Evolutionary conservation across 192 early-diverging fungal genomes (phyloP).

Genomic region (Umbelopsis sp.): DNA sequence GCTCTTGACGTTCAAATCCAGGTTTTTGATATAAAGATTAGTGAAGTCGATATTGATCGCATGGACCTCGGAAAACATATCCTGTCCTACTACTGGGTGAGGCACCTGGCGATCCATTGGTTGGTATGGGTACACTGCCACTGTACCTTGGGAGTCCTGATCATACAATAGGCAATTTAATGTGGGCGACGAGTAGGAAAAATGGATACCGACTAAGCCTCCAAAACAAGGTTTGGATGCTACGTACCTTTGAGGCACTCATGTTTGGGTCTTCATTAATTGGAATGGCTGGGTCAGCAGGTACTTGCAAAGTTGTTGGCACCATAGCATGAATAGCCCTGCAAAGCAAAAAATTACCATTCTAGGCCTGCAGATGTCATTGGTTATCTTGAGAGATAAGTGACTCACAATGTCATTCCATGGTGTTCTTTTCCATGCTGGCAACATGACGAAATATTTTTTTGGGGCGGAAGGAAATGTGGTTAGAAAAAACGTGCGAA

Average conservation of each 20-base stretch:
- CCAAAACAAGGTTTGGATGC: constrained; percentile 1
- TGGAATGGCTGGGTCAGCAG: not conserved
- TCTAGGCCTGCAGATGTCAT: not conserved
- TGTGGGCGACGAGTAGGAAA: not conserved
- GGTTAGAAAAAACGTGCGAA: too few species aligned
- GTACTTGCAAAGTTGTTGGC: not conserved
- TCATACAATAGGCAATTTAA: not conserved
- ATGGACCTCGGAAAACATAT: not conserved
- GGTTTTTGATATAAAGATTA: constrained; percentile 98
- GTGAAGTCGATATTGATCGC: constrained; percentile 43
- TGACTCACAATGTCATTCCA: not conserved
- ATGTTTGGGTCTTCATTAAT: not conserved
- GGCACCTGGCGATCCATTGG: not conserved
- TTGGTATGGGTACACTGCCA: not conserved
- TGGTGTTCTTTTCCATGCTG: constrained; percentile 8
- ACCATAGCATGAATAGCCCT: not conserved
- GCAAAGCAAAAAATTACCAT: not conserved
- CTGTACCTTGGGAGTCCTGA: not conserved
- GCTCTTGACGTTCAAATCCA: constrained; percentile 89
- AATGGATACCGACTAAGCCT: not conserved
- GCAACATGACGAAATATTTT: too few species aligned
- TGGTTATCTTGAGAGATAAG: not conserved
- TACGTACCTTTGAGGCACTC: not conserved
- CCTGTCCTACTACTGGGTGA: not conserved
- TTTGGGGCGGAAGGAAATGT: too few species aligned